Conservation (phyloP, 495 filamentous ascomycete species). For the Tuber melanosporum region DNA sequence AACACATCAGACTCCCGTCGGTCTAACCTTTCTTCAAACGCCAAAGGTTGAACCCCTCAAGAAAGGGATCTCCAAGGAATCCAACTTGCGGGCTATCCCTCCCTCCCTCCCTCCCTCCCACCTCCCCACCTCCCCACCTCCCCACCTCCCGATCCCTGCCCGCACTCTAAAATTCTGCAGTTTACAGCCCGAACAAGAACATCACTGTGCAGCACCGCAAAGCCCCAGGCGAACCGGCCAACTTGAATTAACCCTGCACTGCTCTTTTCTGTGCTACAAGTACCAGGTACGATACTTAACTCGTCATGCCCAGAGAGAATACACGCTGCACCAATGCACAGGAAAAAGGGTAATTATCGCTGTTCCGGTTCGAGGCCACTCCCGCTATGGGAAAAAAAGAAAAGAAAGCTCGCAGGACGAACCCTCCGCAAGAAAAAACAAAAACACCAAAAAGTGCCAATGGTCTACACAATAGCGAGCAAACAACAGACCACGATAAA, state of each 20-base stretch:
- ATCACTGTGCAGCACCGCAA: not conserved
- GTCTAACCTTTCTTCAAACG: not conserved
- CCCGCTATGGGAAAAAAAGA: not conserved
- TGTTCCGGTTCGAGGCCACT: not conserved
- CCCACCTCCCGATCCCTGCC: not conserved
- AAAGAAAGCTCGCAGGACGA: not conserved
- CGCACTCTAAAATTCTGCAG: not conserved
- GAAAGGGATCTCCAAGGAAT: not conserved
- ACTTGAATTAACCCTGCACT: not conserved
- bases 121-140: not conserved
- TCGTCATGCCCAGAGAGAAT: not conserved
- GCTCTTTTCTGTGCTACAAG: not conserved
- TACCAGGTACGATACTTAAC: not conserved
- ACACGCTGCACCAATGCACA: not conserved
- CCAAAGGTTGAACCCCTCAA: not conserved
- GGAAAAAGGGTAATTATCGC: not conserved
- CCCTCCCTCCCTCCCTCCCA: not conserved
- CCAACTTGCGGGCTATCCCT: not conserved
- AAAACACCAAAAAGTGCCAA: not conserved
- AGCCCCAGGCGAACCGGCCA: not conserved
- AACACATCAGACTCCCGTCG: not conserved
- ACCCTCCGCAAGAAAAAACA: not conserved
- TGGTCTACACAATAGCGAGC: not conserved
- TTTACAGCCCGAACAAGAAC: not conserved
- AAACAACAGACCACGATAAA: not conserved